Base-by-base conservation (phyloP, 805 yeast genomes). In the Nakazawaea wickerhamii region DNA sequence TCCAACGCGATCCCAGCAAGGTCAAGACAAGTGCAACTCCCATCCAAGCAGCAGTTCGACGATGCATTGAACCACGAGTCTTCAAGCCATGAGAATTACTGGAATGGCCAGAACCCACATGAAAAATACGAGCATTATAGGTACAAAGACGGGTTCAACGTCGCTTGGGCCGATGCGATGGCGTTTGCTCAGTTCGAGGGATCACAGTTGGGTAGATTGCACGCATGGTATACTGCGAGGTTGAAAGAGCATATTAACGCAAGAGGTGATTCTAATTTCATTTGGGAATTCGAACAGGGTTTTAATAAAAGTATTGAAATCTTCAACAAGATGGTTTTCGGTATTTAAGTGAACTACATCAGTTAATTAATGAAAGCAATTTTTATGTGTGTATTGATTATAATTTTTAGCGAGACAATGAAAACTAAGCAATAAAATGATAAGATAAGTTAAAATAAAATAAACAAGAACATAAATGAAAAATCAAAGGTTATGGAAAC, bases 281-380 rank as follows among this genome's bases (percentile, higher is more conserved):
- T 79, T 41, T 91, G 96, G 96, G 95, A 85, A 60, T 91, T 87
- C 84, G 88, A 83, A 21, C 95, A 84, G 51, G 97, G 96, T 0
- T 89, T 77, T 54, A 76, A 75, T 38, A 72, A 73, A 36, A 97
- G 88, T 0, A 50, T 76, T 26, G 59, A 61, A 28, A 68, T 68
- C 38, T 79, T 71, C 46, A 48, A 45, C 14, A 5, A 22, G 19
- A 21, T 30, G 35, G 35, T 30, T 7, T 28, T 30, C 30, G 41
- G 34, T 11, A 13, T 11, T 15, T 28, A 28, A 3, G 3, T 25
- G 3, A 25, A 3, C 27, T 25, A 13, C n/a, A n/a, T n/a, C n/a
- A n/a, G n/a, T n/a, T n/a, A n/a, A n/a, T n/a, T n/a, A n/a, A n/a
- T n/a, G n/a, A n/a, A n/a, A n/a, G n/a, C n/a, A n/a, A n/a, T n/a